A percentile compares a stretch with the other conserved stretches of the same genome.
These are phyloP conservation scores for Megacollybia marginata DNA, from an alignment of 768 basidiomycete species.

Conservation along the genomic window DNA sequence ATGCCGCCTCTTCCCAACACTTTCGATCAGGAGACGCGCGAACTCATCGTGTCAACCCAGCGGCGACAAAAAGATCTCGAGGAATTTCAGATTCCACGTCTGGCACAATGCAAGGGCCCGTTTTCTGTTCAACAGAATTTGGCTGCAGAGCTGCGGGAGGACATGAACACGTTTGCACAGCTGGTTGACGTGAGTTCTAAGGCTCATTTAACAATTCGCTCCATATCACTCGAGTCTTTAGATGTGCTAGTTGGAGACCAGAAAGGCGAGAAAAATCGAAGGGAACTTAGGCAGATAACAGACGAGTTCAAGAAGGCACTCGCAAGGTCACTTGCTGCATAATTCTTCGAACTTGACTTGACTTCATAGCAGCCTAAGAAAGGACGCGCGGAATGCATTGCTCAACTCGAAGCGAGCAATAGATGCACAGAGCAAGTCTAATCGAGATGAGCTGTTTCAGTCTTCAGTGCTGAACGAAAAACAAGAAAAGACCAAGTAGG, in stretches of 20 bases:
- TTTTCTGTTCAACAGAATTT: conserved; percentile 64
- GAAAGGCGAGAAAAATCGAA: conserved; percentile 42
- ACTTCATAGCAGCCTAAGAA: conserved; percentile 38
- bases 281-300: conserved; percentile 41
- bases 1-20: conserved; percentile 62
- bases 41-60: conserved; percentile 43
- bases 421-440: conserved; percentile 49
- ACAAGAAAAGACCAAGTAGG: conserved; percentile 36
- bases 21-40: conserved; percentile 42
- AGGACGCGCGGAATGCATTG: conserved; percentile 59
- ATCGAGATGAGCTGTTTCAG: conserved; percentile 62
- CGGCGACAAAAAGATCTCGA: conserved; percentile 57
- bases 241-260: conserved; percentile 71
- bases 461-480: conserved; percentile 46
- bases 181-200: conserved; percentile 55
- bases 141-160: conserved; percentile 70
- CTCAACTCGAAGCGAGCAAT: conserved; percentile 70
- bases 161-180: conserved; percentile 52
- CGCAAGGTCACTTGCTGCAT: conserved; percentile 31
- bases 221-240: conserved; percentile 39
- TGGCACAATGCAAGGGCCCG: conserved; percentile 64
- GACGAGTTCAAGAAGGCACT: conserved; percentile 40
- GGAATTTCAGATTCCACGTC: conserved; percentile 68
- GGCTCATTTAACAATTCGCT: conserved; percentile 7
- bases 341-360: background rate